Evolutionary conservation across 257 asterid species (phyloP), one percentile per base, ranked within the genome.

Genomic region (Buddleja alternifolia): DNA sequence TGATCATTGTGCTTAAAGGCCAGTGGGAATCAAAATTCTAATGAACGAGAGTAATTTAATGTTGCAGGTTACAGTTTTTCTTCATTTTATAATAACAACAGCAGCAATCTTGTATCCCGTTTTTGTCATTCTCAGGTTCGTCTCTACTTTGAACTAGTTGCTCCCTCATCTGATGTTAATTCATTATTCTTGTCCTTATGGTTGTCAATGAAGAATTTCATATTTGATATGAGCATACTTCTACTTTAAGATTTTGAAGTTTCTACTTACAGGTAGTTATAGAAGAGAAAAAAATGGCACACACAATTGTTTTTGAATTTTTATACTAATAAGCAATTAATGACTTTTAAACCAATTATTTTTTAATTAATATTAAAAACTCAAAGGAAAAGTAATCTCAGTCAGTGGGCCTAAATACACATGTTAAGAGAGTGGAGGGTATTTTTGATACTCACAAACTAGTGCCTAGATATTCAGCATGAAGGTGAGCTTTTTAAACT

Each of bases 101-200:
- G 65, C 84, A n/a, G 82, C 75, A 55, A 75, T 94, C 71, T 32
- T 94, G 76, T 94, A 87, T 82, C 99, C 99, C 7, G 88, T 94
- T 78, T 17, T 85, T 66, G 92, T 94, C 74, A 94, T 91, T 75
- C 90, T 94, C 73, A 86, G 97, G 99, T 94, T 66, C 84, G 85
- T 59, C 44, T 70, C 71, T 65, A 51, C 64, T 70, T 34, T 24
- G 20, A 63, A 42, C 12, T 29, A 69, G 23, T 58, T 75, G 23
- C 24, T 21, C 32, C 9, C 25, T 62, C 42, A 12, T 48, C 42
- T 20, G 53, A 50, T 66, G 25, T 45, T 47, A 9, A 8, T 63
- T 65, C 15, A n/a, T 21, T 37, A 36, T 42, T 40, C 56, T 55
- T 6, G 6, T 1, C 46, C 54, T 50, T 51, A 32, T 66, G 34